phyloP scores from a whole-genome alignment of 352 stramenopile species.

The Pythium myriotylum region DNA sequence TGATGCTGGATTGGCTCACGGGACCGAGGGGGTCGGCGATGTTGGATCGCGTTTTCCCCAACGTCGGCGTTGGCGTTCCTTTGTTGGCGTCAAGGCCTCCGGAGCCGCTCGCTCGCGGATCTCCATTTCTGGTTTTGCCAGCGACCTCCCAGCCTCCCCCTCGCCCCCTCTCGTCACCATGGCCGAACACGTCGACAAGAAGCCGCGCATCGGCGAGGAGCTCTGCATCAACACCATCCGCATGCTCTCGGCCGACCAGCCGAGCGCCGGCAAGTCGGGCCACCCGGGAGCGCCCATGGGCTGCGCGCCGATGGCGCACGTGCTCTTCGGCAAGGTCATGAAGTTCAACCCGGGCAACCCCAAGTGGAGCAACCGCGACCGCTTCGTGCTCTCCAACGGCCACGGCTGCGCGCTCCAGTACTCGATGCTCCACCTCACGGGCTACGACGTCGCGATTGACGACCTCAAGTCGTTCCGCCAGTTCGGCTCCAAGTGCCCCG shows the following conservation, averaged over 20 bases:
- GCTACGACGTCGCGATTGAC: conserved; percentile 95
- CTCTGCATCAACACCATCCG: conserved; percentile 98
- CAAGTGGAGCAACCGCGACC: conserved; percentile 95
- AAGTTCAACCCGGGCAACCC: conserved; percentile 88
- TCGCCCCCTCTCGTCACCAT: conserved; percentile 32
- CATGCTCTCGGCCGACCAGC: conserved; percentile 97
- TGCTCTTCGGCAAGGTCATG: conserved; percentile 94
- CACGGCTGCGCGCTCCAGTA: conserved; percentile 99
- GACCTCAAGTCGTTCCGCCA: conserved; percentile 98
- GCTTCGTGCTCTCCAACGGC: conserved; percentile 99
- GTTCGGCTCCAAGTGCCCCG: conserved; percentile 94
- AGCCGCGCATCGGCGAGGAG: conserved; percentile 75
- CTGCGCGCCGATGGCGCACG: conserved; percentile 98
- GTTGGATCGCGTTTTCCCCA: conserved; percentile 1
- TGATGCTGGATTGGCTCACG: conserved; percentile 15
- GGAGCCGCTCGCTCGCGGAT: background rate
- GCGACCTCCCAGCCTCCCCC: conserved; percentile 2
- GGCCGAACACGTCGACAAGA: conserved; percentile 83
- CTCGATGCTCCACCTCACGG: conserved; percentile 98
- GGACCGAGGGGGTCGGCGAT: background rate
- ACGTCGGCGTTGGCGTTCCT: conserved; percentile 15
- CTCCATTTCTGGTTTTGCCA: conserved; percentile 32
- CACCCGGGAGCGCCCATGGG: conserved; percentile 99
- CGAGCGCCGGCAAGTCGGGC: conserved; percentile 96
- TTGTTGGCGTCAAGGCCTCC: conserved; percentile 5